Evolutionary conservation across 768 basidiomycete species (phyloP).

Genomic region (Trametes cubensis): DNA sequence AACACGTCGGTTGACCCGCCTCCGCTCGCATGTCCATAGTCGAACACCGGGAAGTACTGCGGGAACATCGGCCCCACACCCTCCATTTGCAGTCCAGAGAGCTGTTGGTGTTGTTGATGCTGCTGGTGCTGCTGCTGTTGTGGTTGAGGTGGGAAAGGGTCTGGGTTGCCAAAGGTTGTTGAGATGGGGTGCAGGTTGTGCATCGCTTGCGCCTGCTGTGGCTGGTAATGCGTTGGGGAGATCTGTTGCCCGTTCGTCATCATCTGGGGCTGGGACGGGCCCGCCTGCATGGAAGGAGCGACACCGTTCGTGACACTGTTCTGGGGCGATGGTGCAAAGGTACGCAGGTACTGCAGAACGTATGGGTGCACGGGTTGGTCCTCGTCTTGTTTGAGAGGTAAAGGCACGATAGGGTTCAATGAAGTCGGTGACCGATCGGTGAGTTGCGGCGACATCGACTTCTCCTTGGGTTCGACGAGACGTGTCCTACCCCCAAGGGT

Average conservation of each 20-base stretch:
- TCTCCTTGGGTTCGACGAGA: conserved; percentile 53
- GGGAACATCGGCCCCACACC: conserved; percentile 46
- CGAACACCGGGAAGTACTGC: conserved; percentile 76
- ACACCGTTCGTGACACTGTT: conserved; percentile 31
- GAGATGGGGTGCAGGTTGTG: conserved; percentile 24
- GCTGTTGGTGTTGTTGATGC: conserved; percentile 5
- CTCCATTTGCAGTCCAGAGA: conserved; percentile 27
- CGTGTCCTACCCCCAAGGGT: conserved; percentile 66
- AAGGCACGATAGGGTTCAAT: conserved; percentile 70
- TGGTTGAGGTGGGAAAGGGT: conserved; percentile 4
- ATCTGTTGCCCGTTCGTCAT: conserved; percentile 35
- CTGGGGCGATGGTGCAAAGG: conserved; percentile 48
- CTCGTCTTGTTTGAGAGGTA: conserved; percentile 57
- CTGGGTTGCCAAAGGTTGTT: conserved; percentile 16
- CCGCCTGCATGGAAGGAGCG: conserved; percentile 31
- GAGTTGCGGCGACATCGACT: conserved; percentile 34
- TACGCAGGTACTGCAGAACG: conserved; percentile 69
- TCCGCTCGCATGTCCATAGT: conserved; percentile 51
- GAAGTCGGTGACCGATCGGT: conserved; percentile 71
- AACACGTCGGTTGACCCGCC: conserved; percentile 30
- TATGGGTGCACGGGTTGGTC: conserved; percentile 57
- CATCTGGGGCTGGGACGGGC: conserved; percentile 23
- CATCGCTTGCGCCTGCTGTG: conserved; percentile 21
- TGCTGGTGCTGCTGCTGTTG: conserved; percentile 6
- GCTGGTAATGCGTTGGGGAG: conserved; percentile 25